Evolutionary conservation across 768 basidiomycete genomes (phyloP), one percentile per base, ranked within the genome.

Genomic region (Russula griseocarnosa): DNA sequence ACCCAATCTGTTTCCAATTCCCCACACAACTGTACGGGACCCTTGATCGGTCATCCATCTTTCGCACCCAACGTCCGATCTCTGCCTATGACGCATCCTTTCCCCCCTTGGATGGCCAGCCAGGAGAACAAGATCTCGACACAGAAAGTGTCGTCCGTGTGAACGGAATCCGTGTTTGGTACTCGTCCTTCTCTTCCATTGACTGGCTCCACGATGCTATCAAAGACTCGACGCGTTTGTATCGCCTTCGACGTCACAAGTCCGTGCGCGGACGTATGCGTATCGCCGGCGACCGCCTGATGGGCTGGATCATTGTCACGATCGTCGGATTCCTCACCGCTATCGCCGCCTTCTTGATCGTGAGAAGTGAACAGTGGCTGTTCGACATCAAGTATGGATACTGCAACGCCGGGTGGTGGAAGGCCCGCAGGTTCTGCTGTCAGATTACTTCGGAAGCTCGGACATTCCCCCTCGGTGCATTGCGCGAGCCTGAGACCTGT

Each of bases 181-280:
- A 93, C 74, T 86, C 88, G 13, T 91, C 90, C 3, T 96, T 87
- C 76, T 86, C 91, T 0, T 93, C 90, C 22, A 88, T 96, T 61
- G 94, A 98, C 74, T 98, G 95, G 96, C 79, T 98, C 59, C 96
- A 98, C 70, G 96, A 98, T 76, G 83, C 92, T 46, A 92, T 98
- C 78, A 95, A 97, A 74, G 93, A 96, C 71, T 92, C 93, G 0
- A 83, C 83, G 9, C 88, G 94, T 32, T 87, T 89, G 67, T 83
- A 87, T 38, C 81, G 83, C 55, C 79, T 96, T 20, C 80, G 92
- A 65, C 81, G 77, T 55, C 82, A 85, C 61, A 86, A 83, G 69
- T 91, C 94, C 1, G 20, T 86, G 38, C 83, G 89, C 22, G 86
- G 90, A 1, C 82, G 80, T 42, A 66, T 88, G 34, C 81, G 81